These are phyloP conservation scores for Physcomitrium patens DNA, from an alignment of 225 moss, liverwort and hornwort species.

Conservation along the genomic window DNA sequence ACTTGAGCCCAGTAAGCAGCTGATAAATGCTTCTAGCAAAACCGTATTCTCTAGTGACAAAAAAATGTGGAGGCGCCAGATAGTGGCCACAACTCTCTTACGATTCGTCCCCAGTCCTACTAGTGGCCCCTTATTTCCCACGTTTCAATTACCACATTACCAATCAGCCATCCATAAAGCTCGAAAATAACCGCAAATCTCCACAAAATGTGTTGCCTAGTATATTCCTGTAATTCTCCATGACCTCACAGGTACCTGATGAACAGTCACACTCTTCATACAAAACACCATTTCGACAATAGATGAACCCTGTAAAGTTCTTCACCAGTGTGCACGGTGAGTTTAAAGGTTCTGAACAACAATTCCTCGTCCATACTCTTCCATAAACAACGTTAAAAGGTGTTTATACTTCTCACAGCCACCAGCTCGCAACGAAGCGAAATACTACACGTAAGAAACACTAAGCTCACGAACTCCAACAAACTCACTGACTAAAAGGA, in stretches of 20 bases:
- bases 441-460: conserved; percentile 17
- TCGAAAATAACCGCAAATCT: not conserved
- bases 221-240: conserved; percentile 27
- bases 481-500: not conserved
- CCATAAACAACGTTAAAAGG: conserved; percentile 11
- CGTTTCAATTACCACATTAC: conserved; percentile 19
- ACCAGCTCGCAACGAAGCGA: conserved; percentile 24
- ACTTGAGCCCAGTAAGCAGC: conserved; percentile 23
- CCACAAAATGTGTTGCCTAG: conserved; percentile 15
- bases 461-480: conserved; percentile 2
- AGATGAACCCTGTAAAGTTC: not conserved
- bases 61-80: conserved; percentile 17
- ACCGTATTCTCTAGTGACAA: conserved; percentile 25
- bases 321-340: conserved; percentile 3
- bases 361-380: not conserved
- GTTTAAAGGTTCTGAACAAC: not conserved
- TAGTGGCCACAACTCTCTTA: conserved; percentile 2
- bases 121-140: conserved; percentile 7
- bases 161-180: conserved; percentile 12
- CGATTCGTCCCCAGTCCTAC: conserved; percentile 1
- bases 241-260: conserved; percentile 3
- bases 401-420: conserved; percentile 27
- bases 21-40: conserved; percentile 11
- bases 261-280: conserved; percentile 18
- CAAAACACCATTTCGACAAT: conserved; percentile 20